Conservation (phyloP, 768 basidiomycete genomes). For the Xerocomus brunneocitrinus region DNA sequence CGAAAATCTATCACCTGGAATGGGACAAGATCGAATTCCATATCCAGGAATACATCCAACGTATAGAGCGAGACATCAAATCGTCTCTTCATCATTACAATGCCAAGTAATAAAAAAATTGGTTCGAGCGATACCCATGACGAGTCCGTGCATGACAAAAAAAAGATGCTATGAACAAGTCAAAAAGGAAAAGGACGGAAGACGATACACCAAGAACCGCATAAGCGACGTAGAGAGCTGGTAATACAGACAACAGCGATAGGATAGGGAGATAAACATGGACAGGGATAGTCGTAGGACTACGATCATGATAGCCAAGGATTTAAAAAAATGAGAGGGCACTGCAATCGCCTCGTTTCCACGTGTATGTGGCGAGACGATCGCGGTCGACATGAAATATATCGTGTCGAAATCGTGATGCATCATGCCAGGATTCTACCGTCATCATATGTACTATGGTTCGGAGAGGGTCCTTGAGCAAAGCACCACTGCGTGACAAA, state of each 20-base stretch:
- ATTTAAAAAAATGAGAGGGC: background rate
- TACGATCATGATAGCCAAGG: background rate
- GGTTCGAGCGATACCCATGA: background rate
- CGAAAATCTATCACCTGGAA: too few relatives aligned
- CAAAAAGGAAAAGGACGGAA: background rate
- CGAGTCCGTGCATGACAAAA: background rate
- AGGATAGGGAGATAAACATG: background rate
- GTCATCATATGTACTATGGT: slow-evolving; percentile 7
- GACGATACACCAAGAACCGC: background rate
- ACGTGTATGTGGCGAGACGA: background rate
- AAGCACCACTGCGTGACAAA: slow-evolving; percentile 70
- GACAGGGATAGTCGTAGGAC: too few relatives aligned
- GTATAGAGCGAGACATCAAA: background rate
- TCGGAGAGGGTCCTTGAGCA: slow-evolving; percentile 40
- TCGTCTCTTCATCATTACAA: background rate
- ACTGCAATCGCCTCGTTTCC: background rate
- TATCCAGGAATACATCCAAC: background rate
- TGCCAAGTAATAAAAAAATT: background rate
- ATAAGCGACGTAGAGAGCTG: background rate
- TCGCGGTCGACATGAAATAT: background rate
- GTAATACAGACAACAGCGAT: background rate
- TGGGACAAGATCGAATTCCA: background rate
- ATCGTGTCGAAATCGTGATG: background rate
- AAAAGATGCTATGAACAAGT: background rate
- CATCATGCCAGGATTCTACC: slow-evolving; percentile 20